Evolutionary conservation across 139 green algal genomes (phyloP).

Genomic region (Micractinium conductrix): DNA sequence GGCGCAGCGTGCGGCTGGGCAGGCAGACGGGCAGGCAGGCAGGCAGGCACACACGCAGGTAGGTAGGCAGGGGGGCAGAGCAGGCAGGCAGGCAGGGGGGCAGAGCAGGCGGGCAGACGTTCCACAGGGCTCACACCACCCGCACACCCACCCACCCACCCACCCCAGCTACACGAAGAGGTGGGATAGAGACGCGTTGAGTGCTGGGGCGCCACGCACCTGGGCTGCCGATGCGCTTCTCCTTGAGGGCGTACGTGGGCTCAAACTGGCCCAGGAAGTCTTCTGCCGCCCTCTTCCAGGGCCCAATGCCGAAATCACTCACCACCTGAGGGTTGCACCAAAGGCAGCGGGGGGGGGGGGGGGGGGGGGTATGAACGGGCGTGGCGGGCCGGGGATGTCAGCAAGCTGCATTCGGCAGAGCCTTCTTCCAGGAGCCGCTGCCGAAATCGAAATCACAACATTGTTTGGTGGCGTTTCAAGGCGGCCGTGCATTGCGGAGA

Average conservation of each 20-base stretch:
- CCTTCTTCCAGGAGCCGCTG: too few relatives aligned
- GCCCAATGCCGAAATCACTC: conserved; percentile 63
- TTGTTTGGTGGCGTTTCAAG: neutral
- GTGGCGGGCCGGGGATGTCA: neutral
- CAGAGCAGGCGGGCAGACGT: too few relatives aligned
- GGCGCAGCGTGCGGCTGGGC: too few relatives aligned
- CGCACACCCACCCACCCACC: neutral
- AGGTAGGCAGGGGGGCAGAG: too few relatives aligned
- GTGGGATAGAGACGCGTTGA: too few relatives aligned
- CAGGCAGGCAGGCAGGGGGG: too few relatives aligned
- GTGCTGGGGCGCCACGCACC: too few relatives aligned
- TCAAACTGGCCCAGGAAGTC: conserved; percentile 63
- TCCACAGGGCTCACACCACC: neutral
- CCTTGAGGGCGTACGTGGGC: conserved; percentile 46
- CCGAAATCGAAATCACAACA: neutral
- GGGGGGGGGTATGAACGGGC: neutral
- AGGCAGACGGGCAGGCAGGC: neutral
- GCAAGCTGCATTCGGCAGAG: too few relatives aligned
- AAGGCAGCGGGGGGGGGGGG: neutral
- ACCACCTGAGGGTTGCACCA: conserved; percentile 49
- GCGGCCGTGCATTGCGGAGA: neutral
- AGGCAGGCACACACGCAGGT: neutral
- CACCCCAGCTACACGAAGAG: too few relatives aligned
- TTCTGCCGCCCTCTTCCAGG: conserved; percentile 55
- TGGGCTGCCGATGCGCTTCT: conserved; percentile 61